Evolutionary conservation across 495 filamentous ascomycete genomes (phyloP), one percentile per base, ranked within the genome.

Genomic region (Penicillium angulare): DNA sequence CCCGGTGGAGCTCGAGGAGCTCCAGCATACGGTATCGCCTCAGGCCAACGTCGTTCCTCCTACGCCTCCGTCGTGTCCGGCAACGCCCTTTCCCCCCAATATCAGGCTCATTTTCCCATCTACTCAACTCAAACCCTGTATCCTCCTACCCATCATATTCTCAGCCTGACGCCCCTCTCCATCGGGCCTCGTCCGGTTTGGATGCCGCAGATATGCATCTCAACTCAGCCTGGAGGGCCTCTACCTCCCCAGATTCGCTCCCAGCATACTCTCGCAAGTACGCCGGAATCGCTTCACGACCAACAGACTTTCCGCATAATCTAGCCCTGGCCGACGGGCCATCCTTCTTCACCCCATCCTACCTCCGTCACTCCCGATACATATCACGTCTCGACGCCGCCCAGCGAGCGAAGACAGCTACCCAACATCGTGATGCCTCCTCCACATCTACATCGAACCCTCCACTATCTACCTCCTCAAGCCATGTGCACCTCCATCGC

Each of bases 61-160:
- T 95, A 95, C 76, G 89, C 90, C 40, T 89, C 89, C 44, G 87
- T 91, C 42, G 80, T 87, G 43, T 86, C 90, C 26, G 88, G 88
- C 47, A 72, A 84, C 59, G 76, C 79, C 49, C 62, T 73, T 20
- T 71, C 78, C 34, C 77, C 60, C 59, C 79, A 13, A 60, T 72
- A 50, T 71, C 69, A 38, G 76, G 65, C 63, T 75, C 78, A 35
- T 81, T 88, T 59, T 80, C 85, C 1, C 80, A 86, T 57, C 72
- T 88, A 16, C 72, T 84, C 21, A 82, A 53, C 65, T 69, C 79
- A 33, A 70, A 67, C 49, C 64, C 74, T 54, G 56, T 65, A 33
- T 61, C 60, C 15, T 72, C 67, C 29, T 72, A 67, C 55, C 64
- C 70, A 57, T 61, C 61, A 33, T 61, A 71, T 49, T 66, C 64